phyloP scores from a whole-genome alignment of 805 yeast genomes.

The Lipomyces anomalus region DNA sequence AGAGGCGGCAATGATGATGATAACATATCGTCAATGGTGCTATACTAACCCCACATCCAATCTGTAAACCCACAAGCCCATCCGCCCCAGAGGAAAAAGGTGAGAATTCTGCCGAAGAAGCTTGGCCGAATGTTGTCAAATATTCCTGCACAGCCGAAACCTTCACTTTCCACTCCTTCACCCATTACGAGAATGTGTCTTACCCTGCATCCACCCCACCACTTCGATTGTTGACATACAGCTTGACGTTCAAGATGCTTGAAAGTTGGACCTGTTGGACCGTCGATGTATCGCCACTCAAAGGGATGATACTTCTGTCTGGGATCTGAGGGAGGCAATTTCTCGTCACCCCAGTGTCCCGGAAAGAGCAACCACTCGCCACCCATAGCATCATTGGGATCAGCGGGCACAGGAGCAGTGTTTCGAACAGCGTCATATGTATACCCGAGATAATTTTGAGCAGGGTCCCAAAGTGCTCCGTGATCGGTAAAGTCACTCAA shows the following conservation, averaged over 20 bases:
- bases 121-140: constrained; percentile 50
- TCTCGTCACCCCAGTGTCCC: constrained; percentile 91
- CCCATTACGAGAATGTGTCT: constrained; percentile 72
- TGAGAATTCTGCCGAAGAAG: constrained; percentile 44
- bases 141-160: constrained; percentile 69
- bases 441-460: constrained; percentile 73
- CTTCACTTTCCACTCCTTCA: constrained; percentile 82
- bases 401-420: constrained; percentile 37
- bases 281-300: constrained; percentile 86
- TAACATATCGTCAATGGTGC: too few species aligned
- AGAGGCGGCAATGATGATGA: too few species aligned
- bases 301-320: constrained; percentile 83
- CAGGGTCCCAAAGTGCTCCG: constrained; percentile 94
- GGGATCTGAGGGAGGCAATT: constrained; percentile 58
- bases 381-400: constrained; percentile 50
- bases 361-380: constrained; percentile 66
- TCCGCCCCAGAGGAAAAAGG: constrained; percentile 31
- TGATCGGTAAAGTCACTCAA: constrained; percentile 89
- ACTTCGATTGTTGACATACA: constrained; percentile 78
- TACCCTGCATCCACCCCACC: constrained; percentile 83
- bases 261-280: constrained; percentile 84
- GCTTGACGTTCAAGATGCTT: constrained; percentile 65
- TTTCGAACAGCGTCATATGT: constrained; percentile 50
- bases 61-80: constrained; percentile 31
- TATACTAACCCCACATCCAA: constrained; percentile 25